Evolutionary conservation across 2,329 filamentous ascomycete genomes (phyloP).

Genomic region (Scedosporium aurantiacum): DNA sequence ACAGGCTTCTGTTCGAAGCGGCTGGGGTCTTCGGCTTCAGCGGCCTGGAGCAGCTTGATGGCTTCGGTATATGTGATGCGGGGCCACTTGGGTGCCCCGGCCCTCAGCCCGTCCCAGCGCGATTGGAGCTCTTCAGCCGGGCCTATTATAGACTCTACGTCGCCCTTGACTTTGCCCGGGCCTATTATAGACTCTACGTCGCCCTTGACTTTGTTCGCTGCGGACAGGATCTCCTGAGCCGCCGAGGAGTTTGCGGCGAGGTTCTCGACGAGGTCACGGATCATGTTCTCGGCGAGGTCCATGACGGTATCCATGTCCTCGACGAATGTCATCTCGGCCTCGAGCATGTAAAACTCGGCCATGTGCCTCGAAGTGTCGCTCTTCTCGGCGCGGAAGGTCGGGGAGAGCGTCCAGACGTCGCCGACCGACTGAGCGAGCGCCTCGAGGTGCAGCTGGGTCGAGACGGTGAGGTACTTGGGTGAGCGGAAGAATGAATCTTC

Average conservation of each 20-base stretch:
- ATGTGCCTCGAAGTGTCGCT: constrained; percentile 90
- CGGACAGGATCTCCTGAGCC: constrained; percentile 31
- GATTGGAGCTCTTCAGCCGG: constrained; percentile 37
- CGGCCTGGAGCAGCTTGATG: constrained; percentile 53
- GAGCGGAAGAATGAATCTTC: constrained; percentile 63
- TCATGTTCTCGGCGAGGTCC: constrained; percentile 67
- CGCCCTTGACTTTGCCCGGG: constrained; percentile 9
- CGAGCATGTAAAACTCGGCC: constrained; percentile 98
- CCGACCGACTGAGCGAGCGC: constrained; percentile 79
- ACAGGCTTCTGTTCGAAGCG: constrained; percentile 57
- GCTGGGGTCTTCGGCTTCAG: constrained; percentile 25
- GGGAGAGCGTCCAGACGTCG: constrained; percentile 87
- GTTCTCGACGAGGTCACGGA: constrained; percentile 40
- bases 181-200: constrained; percentile 30
- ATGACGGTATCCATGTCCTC: constrained; percentile 61
- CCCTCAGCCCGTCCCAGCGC: constrained; percentile 62
- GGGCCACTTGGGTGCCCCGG: constrained; percentile 48
- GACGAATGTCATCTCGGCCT: constrained; percentile 77
- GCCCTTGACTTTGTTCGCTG: constrained; percentile 11
- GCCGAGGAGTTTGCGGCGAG: constrained; percentile 30
- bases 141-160: constrained; percentile 31
- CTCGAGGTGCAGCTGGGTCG: constrained; percentile 87
- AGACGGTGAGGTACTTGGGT: constrained; percentile 93
- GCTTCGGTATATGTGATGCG: constrained; percentile 76
- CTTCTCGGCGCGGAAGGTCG: constrained; percentile 85